These are phyloP conservation scores for Jamesozyma lodderae DNA, from an alignment of 805 yeast species.

Conservation along the genomic window DNA sequence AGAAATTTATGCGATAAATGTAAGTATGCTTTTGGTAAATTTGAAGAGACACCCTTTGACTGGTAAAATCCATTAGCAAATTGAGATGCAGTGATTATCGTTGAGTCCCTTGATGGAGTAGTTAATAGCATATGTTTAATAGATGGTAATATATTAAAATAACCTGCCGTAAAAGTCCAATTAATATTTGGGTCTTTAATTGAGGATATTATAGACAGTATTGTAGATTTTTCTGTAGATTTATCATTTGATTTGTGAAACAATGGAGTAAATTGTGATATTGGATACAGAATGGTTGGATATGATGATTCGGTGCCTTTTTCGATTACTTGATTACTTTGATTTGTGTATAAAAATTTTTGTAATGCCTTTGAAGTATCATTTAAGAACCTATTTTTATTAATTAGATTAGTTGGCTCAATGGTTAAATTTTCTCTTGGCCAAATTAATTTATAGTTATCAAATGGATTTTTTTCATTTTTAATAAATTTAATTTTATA, in stretches of 20 bases:
- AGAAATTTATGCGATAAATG: constrained; percentile 64
- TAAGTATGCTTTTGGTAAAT: constrained; percentile 80
- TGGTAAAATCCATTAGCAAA: constrained; percentile 88
- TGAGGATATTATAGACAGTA: constrained; percentile 51
- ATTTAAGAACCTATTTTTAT: constrained; percentile 41
- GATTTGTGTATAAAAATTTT: constrained; percentile 41
- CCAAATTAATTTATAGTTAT: constrained; percentile 61
- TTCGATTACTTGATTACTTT: constrained; percentile 10
- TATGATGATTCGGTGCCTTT: constrained; percentile 6
- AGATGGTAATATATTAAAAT: constrained; percentile 81
- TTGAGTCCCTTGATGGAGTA: constrained; percentile 38
- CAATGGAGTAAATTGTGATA: constrained; percentile 84
- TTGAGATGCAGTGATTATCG: constrained; percentile 85
- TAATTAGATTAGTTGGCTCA: constrained; percentile 46
- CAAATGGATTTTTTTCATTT: constrained; percentile 30
- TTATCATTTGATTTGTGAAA: constrained; percentile 41
- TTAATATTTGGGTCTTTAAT: constrained; percentile 43
- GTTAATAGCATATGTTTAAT: constrained; percentile 50
- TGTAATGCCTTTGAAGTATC: constrained; percentile 49
- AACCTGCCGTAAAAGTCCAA: constrained; percentile 94
- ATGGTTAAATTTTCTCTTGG: constrained; percentile 56
- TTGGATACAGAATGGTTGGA: constrained; percentile 73
- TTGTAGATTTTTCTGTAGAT: constrained; percentile 76
- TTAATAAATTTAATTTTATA: constrained; percentile 39
- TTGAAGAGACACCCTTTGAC: constrained; percentile 71